These are phyloP conservation scores for Arabis alpina DNA, from an alignment of 345 rosid species.

Conservation along the genomic window DNA sequence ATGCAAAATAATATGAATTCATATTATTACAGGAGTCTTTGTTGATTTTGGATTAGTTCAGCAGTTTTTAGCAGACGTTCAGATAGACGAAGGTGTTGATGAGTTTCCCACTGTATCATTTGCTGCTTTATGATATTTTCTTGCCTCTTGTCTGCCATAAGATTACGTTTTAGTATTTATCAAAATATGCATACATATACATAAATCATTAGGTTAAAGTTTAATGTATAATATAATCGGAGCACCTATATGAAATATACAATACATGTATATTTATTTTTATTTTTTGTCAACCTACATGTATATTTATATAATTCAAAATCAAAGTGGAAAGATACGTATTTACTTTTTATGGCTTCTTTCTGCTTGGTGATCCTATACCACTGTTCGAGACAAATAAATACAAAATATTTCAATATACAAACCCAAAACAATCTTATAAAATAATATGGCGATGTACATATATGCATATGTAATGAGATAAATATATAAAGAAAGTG, in stretches of 20 bases:
- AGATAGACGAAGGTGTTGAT: constrained; percentile 3
- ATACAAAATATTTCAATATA: neutral
- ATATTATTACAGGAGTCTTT: neutral
- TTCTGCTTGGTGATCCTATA: neutral
- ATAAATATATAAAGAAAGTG: too few species aligned
- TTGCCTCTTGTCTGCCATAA: neutral
- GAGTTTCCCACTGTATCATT: neutral
- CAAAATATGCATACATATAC: neutral
- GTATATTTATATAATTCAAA: neutral
- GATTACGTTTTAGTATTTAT: neutral
- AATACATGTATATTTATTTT: neutral
- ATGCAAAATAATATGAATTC: too few species aligned
- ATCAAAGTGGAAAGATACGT: neutral
- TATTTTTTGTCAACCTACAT: too few species aligned
- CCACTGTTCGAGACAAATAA: neutral
- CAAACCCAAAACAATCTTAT: neutral
- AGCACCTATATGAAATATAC: neutral
- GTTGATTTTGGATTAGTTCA: neutral
- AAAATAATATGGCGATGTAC: neutral
- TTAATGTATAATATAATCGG: neutral
- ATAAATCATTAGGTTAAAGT: neutral
- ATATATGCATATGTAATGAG: neutral
- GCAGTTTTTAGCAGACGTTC: neutral
- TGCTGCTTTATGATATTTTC: neutral
- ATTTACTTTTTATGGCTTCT: neutral